Percentiles rank a stretch among this genome's conserved stretches.
Conservation (phyloP, 2,329 filamentous ascomycete genomes). For the Aureobasidium melanogenum region DNA sequence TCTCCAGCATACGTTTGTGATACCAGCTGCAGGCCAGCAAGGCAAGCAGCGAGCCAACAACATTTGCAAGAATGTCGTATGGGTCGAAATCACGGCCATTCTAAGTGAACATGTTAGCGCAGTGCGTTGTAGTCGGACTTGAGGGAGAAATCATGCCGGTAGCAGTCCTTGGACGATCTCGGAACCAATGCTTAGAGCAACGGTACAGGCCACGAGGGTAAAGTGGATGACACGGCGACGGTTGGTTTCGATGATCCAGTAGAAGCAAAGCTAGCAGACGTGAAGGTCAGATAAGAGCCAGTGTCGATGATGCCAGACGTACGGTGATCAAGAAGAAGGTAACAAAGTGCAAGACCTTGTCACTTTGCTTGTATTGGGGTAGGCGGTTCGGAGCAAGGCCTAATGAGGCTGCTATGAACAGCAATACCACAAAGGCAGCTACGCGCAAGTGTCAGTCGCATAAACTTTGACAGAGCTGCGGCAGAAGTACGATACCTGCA, state of each 20-base stretch:
- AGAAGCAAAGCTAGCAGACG: constrained; percentile 55
- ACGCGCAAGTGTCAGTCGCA: neutral
- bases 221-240: constrained; percentile 78
- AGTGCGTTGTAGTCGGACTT: neutral
- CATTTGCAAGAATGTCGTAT: constrained; percentile 80
- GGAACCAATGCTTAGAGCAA: constrained; percentile 61
- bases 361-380: constrained; percentile 58
- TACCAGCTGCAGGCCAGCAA: constrained; percentile 79
- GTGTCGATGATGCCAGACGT: constrained; percentile 16
- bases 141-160: constrained; percentile 42
- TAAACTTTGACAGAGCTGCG: neutral
- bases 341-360: constrained; percentile 79
- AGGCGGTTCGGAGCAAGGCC: constrained; percentile 57
- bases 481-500: constrained; percentile 53
- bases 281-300: neutral
- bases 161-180: constrained; percentile 69
- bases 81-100: constrained; percentile 57
- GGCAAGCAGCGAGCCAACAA: constrained; percentile 65
- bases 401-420: constrained; percentile 63
- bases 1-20: constrained; percentile 89
- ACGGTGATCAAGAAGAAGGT: constrained; percentile 86
- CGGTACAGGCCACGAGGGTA: constrained; percentile 71
- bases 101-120: constrained; percentile 17
- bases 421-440: constrained; percentile 49
- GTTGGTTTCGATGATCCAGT: constrained; percentile 92